Evolutionary conservation across 2,329 filamentous ascomycete genomes (phyloP).

Genomic region (Cladosporium colombiae): DNA sequence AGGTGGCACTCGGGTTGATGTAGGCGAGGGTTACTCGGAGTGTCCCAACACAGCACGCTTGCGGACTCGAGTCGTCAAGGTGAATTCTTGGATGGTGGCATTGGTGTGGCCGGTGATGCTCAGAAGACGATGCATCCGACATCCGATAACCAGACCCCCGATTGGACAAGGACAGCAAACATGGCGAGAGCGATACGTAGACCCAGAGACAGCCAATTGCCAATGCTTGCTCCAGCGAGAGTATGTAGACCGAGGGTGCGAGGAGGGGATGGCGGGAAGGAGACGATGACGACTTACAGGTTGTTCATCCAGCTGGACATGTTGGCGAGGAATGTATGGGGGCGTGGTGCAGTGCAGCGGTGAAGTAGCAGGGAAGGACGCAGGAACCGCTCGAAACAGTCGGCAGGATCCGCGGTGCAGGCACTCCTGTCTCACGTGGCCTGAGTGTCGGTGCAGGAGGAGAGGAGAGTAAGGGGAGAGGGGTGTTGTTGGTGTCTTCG

Average conservation of each 20-base stretch:
- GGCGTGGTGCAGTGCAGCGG: neutral
- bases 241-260: neutral
- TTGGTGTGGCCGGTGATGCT: neutral
- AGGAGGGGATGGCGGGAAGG: neutral
- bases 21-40: neutral
- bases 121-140: neutral
- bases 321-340: constrained; percentile 16
- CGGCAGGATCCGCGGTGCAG: neutral
- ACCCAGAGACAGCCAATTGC: neutral
- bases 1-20: neutral
- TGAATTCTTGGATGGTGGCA: neutral
- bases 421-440: neutral
- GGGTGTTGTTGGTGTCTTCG: neutral
- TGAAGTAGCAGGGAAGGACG: neutral
- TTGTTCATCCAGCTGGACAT: constrained; percentile 44
- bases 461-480: neutral
- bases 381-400: neutral
- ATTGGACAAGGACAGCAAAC: neutral
- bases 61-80: neutral
- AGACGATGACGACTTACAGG: constrained; percentile 34
- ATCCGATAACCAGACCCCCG: neutral
- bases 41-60: neutral
- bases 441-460: neutral
- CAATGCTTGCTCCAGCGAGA: neutral
- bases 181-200: neutral